Conservation (phyloP, 2,329 filamentous ascomycete species). For the Lachnellula subtilissima region DNA sequence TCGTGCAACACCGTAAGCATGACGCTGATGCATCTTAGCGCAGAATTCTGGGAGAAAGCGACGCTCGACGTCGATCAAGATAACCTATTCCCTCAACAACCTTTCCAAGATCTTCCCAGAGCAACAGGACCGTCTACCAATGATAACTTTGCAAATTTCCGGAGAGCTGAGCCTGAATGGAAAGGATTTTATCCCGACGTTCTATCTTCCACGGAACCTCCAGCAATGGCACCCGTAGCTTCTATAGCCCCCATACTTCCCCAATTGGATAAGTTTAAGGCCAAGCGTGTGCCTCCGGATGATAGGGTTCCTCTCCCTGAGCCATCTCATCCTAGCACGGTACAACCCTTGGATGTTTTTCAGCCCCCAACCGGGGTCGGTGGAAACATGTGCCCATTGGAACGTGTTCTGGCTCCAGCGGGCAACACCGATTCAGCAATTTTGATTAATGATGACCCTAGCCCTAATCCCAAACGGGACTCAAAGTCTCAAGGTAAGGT, state of each 20-base stretch:
- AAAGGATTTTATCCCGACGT: constrained; percentile 19
- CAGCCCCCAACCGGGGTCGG: constrained; percentile 2
- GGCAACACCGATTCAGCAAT: constrained; percentile 9
- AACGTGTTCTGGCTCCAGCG: constrained; percentile 20
- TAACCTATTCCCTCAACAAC: background rate
- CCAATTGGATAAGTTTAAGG: constrained; percentile 10
- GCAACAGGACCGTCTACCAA: constrained; percentile 1
- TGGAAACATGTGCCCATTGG: constrained; percentile 15
- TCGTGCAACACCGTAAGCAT: background rate
- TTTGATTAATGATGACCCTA: constrained; percentile 9
- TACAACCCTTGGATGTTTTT: constrained; percentile 24
- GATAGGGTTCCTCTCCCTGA: constrained; percentile 9
- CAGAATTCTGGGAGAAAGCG: constrained; percentile 18
- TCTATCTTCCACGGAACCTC: constrained; percentile 7
- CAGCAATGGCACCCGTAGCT: constrained; percentile 14
- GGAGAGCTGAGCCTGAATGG: constrained; percentile 9
- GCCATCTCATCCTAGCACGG: constrained; percentile 14
- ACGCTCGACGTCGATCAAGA: constrained; percentile 11
- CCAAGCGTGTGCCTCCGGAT: constrained; percentile 6
- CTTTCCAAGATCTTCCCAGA: constrained; percentile 2
- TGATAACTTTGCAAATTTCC: background rate
- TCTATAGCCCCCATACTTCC: constrained; percentile 13
- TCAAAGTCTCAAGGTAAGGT: constrained; percentile 18
- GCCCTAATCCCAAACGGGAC: constrained; percentile 3
- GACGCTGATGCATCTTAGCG: constrained; percentile 15